A percentile compares a stretch with the other conserved stretches of the same genome.
phyloP scores from a whole-genome alignment of 2,329 filamentous ascomycete species.

The Aspergillus persii region DNA sequence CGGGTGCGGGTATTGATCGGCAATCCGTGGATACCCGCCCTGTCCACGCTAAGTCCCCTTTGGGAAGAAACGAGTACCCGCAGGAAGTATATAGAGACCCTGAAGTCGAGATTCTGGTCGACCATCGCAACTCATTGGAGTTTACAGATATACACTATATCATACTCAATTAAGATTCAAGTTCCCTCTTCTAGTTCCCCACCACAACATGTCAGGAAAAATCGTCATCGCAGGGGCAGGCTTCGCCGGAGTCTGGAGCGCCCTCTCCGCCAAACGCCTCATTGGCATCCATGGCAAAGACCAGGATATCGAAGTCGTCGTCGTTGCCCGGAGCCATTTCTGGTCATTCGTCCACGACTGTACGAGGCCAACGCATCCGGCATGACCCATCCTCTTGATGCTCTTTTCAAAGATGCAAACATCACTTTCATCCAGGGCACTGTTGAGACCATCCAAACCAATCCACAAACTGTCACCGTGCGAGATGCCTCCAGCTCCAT shows the following conservation, averaged over 20 bases:
- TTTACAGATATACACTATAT: too few relatives aligned
- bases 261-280: slow-evolving; percentile 35
- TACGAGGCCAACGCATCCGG: slow-evolving; percentile 31
- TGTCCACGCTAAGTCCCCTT: too few relatives aligned
- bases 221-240: slow-evolving; percentile 34
- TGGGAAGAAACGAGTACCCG: too few relatives aligned
- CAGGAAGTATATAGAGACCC: too few relatives aligned
- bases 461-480: slow-evolving; percentile 16
- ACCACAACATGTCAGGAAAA: slow-evolving; percentile 6
- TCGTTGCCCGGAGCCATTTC: slow-evolving; percentile 33
- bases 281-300: slow-evolving; percentile 21
- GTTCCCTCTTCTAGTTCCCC: not conserved
- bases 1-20: too few relatives aligned
- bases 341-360: slow-evolving; percentile 36
- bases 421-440: slow-evolving; percentile 23
- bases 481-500: slow-evolving; percentile 2
- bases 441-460: slow-evolving; percentile 8
- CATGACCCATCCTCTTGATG: slow-evolving; percentile 20
- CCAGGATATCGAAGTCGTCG: slow-evolving; percentile 25
- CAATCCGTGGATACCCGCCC: too few relatives aligned
- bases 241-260: slow-evolving; percentile 40
- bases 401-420: slow-evolving; percentile 27
- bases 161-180: not conserved
- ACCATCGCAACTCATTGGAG: too few relatives aligned
- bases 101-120: too few relatives aligned